Evolutionary conservation across 805 yeast genomes (phyloP).

Genomic region (Ogataea chonburiensis): DNA sequence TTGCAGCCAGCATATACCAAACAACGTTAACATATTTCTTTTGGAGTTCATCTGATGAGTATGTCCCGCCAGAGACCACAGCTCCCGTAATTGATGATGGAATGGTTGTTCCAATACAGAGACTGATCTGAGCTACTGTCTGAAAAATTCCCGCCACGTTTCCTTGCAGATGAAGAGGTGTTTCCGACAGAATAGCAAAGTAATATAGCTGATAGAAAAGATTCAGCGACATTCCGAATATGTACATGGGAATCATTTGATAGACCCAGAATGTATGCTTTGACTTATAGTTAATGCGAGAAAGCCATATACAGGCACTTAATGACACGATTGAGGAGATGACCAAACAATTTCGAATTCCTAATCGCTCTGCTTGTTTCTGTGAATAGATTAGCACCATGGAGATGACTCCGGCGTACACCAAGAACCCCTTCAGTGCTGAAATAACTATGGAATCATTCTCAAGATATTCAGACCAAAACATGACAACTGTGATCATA

Average conservation of each 20-base stretch:
- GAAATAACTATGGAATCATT: slow-evolving; percentile 34
- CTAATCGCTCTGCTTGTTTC: slow-evolving; percentile 20
- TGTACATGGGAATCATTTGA: slow-evolving; percentile 3
- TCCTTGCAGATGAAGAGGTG: slow-evolving; percentile 10
- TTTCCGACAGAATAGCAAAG: slow-evolving; percentile 4
- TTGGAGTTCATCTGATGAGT: slow-evolving; percentile 2
- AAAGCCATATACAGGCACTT: slow-evolving; percentile 23
- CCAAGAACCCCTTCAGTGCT: slow-evolving; percentile 37
- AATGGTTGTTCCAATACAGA: slow-evolving; percentile 6
- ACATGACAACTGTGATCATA: slow-evolving; percentile 11
- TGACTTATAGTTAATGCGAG: slow-evolving; percentile 11
- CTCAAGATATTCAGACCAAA: slow-evolving; percentile 32
- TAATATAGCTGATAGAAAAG: slow-evolving; percentile 5
- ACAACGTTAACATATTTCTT: slow-evolving; percentile 4
- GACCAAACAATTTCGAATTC: slow-evolving; percentile 18
- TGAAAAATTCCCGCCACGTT: slow-evolving; percentile 7
- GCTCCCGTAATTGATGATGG: slow-evolving; percentile 5
- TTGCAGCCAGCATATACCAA: slow-evolving; percentile 3
- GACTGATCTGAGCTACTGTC: slow-evolving; percentile 8
- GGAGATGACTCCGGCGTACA: slow-evolving; percentile 31
- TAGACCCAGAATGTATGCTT: slow-evolving; percentile 6
- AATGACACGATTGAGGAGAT: slow-evolving; percentile 12
- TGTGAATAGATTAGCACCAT: slow-evolving; percentile 27
- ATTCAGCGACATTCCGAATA: slow-evolving; percentile 1
- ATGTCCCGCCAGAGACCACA: not conserved